Percentiles rank a stretch among this genome's conserved stretches.
Evolutionary conservation across 1,139 yeast genomes (phyloP).

Genomic region (Yarrowia galli): DNA sequence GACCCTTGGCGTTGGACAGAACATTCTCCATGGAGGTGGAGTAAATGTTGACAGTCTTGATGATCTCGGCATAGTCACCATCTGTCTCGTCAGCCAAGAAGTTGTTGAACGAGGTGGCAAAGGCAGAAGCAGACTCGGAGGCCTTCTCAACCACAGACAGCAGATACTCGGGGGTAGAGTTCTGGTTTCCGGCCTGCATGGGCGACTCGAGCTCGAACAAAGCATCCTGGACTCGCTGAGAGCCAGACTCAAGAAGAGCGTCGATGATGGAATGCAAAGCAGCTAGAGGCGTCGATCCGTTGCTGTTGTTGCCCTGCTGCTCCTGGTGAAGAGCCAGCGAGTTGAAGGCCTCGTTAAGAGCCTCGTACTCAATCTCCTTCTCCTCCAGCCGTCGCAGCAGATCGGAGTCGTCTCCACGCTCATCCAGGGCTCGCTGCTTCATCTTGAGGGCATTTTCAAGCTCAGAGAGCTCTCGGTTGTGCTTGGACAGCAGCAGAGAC

Average conservation of each 20-base stretch:
- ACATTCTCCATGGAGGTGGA: conserved; percentile 71
- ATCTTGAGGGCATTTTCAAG: conserved; percentile 52
- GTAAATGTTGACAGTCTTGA: conserved; percentile 71
- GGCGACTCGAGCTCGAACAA: conserved; percentile 77
- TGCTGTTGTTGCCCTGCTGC: conserved; percentile 50
- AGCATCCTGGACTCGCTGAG: conserved; percentile 75
- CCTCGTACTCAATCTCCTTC: conserved; percentile 80
- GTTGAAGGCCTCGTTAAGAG: conserved; percentile 76
- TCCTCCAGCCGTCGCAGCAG: conserved; percentile 63
- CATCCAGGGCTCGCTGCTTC: conserved; percentile 51
- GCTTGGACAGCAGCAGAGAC: conserved; percentile 66
- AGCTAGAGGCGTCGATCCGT: conserved; percentile 61
- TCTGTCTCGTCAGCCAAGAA: conserved; percentile 79
- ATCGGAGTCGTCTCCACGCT: conserved; percentile 47
- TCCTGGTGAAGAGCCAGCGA: conserved; percentile 57
- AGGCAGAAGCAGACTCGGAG: conserved; percentile 77
- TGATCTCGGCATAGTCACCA: conserved; percentile 72
- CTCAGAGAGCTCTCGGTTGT: conserved; percentile 57
- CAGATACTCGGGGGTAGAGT: conserved; percentile 75
- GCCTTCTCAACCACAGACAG: conserved; percentile 75
- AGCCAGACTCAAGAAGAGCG: conserved; percentile 72
- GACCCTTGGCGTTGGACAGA: conserved; percentile 73
- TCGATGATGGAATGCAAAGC: conserved; percentile 70
- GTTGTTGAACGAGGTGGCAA: conserved; percentile 79
- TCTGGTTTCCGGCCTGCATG: conserved; percentile 83